Evolutionary conservation across 345 rosid genomes (phyloP), one percentile per base, ranked within the genome.

Genomic region (Eucalyptus rudis): DNA sequence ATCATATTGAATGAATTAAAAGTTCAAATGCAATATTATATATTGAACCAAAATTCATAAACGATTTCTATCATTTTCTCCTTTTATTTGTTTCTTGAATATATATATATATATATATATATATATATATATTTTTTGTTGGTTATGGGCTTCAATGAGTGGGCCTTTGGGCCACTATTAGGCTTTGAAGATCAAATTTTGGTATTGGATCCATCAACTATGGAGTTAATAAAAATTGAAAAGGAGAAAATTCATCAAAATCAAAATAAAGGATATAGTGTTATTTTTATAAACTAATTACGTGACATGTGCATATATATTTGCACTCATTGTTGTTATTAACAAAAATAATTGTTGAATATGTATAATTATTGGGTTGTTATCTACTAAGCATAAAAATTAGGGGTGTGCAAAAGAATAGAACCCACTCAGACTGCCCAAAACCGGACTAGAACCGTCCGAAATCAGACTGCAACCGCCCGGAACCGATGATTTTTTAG

Each of bases 11-110:
- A 36, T 0, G 2, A 17, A 3, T 33, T 68, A 17, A 33, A 33
- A 68, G 0, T 71, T 76, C 5, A 76, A 36, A 10, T 2, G 3
- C 4, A 0, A 33, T 2, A 5, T 71, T 8, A 17, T 5, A 31
- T 2, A 31, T 71, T 71, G 7, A 10, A 20, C 8, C 5, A 76
- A 40, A 40, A 13, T 76, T 40, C 1, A 40, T 4, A 40, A 5
- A 20, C 13, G 1, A 19, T 20, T 76, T 36, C 0, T 20, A 5
- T 62, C 8, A 62, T 62, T 62, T 62, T 52, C 1, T 71, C 15
- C 2, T 22, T 40, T 76, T 36, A 8, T 22, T 76, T 40, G 0
- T 19, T 76, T 19, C 13, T 36, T 9, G 13, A 20, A 3, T 64
- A n/a, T 36, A 10, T 40, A n/a, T n/a, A n/a, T n/a, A n/a, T n/a